Evolutionary conservation across 2,329 filamentous ascomycete species (phyloP).

Genomic region (Tolypocladium album): DNA sequence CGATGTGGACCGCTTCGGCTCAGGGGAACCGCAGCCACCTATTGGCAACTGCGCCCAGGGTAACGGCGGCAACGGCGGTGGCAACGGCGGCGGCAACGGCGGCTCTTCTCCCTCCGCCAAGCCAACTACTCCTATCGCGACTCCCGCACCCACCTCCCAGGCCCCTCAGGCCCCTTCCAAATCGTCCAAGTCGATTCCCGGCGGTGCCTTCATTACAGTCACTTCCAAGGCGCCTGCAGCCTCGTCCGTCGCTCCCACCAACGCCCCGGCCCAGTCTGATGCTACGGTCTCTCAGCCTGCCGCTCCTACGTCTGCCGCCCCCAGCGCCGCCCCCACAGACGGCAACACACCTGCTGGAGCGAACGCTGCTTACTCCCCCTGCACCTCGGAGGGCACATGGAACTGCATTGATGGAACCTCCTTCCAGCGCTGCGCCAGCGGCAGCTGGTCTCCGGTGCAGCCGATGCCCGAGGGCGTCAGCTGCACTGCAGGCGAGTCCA

Average conservation of each 20-base stretch:
- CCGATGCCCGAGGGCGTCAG: constrained; percentile 32
- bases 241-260: constrained; percentile 1
- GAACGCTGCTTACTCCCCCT: constrained; percentile 31
- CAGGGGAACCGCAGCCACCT: constrained; percentile 17
- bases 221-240: constrained; percentile 7
- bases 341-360: constrained; percentile 16
- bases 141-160: not conserved
- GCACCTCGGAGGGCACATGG: constrained; percentile 37
- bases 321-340: constrained; percentile 3
- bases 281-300: constrained; percentile 3
- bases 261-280: constrained; percentile 9
- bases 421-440: constrained; percentile 45
- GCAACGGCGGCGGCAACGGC: not conserved
- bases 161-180: not conserved
- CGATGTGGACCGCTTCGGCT: constrained; percentile 37
- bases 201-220: constrained; percentile 30
- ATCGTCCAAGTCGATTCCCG: constrained; percentile 11
- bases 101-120: constrained; percentile 4
- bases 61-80: constrained; percentile 7
- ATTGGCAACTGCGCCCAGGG: not conserved
- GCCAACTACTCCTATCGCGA: constrained; percentile 4
- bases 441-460: constrained; percentile 34
- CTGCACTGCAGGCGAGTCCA: constrained; percentile 30
- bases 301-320: constrained; percentile 7
- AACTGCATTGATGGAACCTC: constrained; percentile 40